phyloP scores from a whole-genome alignment of 306 rosid species.

The Prunus kanzakura region DNA sequence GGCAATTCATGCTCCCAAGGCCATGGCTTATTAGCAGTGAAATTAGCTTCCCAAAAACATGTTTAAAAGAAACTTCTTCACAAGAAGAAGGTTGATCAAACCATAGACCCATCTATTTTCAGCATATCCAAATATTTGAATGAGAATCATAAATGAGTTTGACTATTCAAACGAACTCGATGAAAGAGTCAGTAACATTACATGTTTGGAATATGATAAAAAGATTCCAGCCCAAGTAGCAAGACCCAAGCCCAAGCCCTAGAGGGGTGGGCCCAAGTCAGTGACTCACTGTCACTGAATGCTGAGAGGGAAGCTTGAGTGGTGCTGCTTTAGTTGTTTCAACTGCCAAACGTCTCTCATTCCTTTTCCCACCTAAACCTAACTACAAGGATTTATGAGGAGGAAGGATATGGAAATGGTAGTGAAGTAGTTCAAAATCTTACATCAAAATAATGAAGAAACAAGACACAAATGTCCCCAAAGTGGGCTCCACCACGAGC shows the following conservation, averaged over 20 bases:
- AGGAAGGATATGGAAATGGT: background rate
- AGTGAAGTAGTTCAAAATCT: background rate
- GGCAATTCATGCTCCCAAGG: too few relatives aligned
- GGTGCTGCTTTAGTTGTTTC: background rate
- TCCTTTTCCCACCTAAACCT: slow-evolving; percentile 16
- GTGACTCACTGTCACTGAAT: background rate
- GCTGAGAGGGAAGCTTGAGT: background rate
- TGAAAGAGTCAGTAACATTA: background rate
- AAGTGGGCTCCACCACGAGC: background rate
- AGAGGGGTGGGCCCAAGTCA: background rate
- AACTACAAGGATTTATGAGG: background rate
- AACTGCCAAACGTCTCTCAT: background rate
- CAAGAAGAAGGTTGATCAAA: too few relatives aligned
- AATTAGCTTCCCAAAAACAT: too few relatives aligned
- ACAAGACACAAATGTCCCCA: background rate
- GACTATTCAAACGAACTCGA: too few relatives aligned
- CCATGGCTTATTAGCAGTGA: too few relatives aligned
- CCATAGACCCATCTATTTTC: too few relatives aligned
- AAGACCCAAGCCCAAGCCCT: background rate
- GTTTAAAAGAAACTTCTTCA: too few relatives aligned
- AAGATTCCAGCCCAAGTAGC: background rate
- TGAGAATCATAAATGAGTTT: too few relatives aligned
- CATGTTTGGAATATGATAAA: background rate
- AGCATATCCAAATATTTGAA: too few relatives aligned
- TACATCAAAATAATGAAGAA: background rate